Evolutionary conservation across 106 monocot genomes (phyloP), one percentile per base, ranked within the genome.

Genomic region (Dendrobium nobile): DNA sequence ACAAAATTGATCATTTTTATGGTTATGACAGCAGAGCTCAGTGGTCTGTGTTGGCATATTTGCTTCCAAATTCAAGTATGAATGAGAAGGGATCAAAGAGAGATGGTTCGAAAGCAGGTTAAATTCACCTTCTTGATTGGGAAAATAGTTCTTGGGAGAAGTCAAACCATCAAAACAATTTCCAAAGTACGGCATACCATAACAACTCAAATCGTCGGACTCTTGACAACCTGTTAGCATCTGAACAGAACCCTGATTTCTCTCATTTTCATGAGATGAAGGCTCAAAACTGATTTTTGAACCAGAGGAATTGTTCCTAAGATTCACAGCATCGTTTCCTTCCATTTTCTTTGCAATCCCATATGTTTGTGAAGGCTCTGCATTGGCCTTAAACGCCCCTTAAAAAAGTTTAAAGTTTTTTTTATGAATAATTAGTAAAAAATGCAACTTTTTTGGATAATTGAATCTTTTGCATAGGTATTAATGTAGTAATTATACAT

Each of bases 401-500:
- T 1, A 54, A 54, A 15, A 54, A 54, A 44, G 2, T 31, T 11
- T 0, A 54, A 77, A 44, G 7, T 9, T 19, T 3, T 54, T 54
- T 51, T 28, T 54, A 31, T 31, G 11, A 2, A 77, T 16, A 51
- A 20, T 24, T 11, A 22, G 40, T 43, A 58, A 33, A 18, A 20
- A 18, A 40, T 22, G 41, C 31, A n/a, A 44, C 74, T 1, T 74
- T 42, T 19, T 70, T 4, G 70, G 22, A 16, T 20, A 41, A 74
- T 37, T 15, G 26, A 65, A 70, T 37, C 3, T 15, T 37, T 11
- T 51, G 10, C 16, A 51, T 13, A 13, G 51, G 51, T 51, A 10
- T 51, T 44, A 74, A 74, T 70, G 70, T 70, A 59, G 33, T 59
- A 78, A 31, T 41, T 5, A 19, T 82, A 90, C 90, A 31, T 31